Base-by-base conservation (phyloP, 2,329 filamentous ascomycete species). In the Helotiales sp. region DNA sequence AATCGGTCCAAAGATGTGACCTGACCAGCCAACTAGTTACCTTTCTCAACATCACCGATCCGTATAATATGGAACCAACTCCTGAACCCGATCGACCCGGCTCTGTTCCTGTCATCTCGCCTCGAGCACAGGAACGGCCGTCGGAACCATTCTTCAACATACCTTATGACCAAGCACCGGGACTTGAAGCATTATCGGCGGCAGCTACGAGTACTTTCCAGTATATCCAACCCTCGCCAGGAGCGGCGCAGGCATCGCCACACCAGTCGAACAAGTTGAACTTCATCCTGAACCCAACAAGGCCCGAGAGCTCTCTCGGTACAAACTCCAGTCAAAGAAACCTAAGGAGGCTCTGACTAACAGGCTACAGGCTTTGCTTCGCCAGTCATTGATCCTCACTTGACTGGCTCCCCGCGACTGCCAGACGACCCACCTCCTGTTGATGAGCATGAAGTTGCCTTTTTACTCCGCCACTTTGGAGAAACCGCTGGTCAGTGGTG, bases 1-100 rank as follows among this genome's bases (percentile, higher is more conserved):
- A 10, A 2, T 40, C 5, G 3, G 10, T 17, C n/a, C n/a, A 10
- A 52, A 13, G 11, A 37, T 28, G 30, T 34, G 30, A 10, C 5
- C 45, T 57, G 26, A 61, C 32, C 5, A 11, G 43, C 26, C 30
- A n/a, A n/a, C 28, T 50, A 75, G 86, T 90, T 49, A 86, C 85
- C 6, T 90, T 89, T 72, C 82, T 88, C 72, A 84, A 89, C 73
- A 87, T 86, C 65, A 85, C 83, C 45, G 87, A 89, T 73, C 87
- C 87, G 2, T 89, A 87, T 74, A 83, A 86, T 28, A 85, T 87
- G 64, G 80, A 83, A 60, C 73, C 81, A 15, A 71, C 72, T n/a
- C 70, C 76, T 66, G 65, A 76, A 74, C 70, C 80, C 74, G 80
- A 78, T 57, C 47, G 54, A 60, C 52, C 66, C n/a, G 22, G 63